Conservation (phyloP, 257 asterid species). For the Misopates orontium region DNA sequence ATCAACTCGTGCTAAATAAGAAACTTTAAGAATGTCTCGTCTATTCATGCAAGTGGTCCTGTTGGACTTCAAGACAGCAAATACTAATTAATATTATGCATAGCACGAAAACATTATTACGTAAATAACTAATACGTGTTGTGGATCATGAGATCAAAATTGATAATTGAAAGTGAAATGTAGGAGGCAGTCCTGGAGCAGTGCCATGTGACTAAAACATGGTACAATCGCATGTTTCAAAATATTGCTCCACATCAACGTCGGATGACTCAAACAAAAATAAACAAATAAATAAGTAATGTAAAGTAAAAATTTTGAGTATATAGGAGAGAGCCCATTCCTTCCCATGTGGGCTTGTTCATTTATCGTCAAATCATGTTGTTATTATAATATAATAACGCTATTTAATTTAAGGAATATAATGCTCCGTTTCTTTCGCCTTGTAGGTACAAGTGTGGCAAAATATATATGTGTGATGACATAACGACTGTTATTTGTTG, state of each 20-base stretch:
- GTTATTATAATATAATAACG: slow-evolving; percentile 17
- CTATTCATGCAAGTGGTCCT: slow-evolving; percentile 13
- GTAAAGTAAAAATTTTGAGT: not conserved
- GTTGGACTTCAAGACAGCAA: not conserved
- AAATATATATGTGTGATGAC: not conserved
- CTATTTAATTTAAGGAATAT: slow-evolving; percentile 20
- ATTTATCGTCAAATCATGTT: not conserved
- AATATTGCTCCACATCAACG: slow-evolving; percentile 27
- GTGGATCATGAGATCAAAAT: slow-evolving; percentile 36
- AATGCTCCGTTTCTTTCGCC: slow-evolving; percentile 21
- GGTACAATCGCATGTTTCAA: slow-evolving; percentile 29
- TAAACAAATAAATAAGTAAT: not conserved
- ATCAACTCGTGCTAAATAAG: not conserved
- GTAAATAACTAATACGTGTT: slow-evolving; percentile 13
- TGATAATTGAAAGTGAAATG: slow-evolving; percentile 22
- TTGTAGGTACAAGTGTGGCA: slow-evolving; percentile 22
- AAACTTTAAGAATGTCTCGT: not conserved
- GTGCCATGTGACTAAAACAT: slow-evolving; percentile 52
- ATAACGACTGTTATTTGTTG: no score
- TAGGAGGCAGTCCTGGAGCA: slow-evolving; percentile 28
- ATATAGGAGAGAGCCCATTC: slow-evolving; percentile 22
- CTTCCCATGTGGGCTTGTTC: slow-evolving; percentile 33
- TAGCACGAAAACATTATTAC: not conserved
- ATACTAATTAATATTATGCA: not conserved
- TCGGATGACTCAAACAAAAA: slow-evolving; percentile 1